Evolutionary conservation across 805 yeast species (phyloP), one percentile per base, ranked within the genome.

Genomic region (Candida patagonica): DNA sequence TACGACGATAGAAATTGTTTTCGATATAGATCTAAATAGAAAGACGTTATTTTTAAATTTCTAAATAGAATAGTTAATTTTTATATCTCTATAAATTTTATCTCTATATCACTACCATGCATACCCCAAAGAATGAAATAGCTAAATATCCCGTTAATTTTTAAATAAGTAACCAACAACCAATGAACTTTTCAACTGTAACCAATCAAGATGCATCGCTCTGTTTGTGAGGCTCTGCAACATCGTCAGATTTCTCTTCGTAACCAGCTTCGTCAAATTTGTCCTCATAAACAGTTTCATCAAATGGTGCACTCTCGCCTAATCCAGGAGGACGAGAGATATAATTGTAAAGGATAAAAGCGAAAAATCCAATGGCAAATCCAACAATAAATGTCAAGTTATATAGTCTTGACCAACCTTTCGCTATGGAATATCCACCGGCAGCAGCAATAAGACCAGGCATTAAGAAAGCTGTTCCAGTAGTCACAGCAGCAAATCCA

Each of bases 401-500:
- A n/a, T 30, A 30, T n/a, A 30, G 33, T 8, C 33, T 9, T 30
- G 13, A 9, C 9, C 9, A 30, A 9, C 33, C 33, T n/a, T 8
- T 8, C 8, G 33, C n/a, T n/a, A 30, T 30, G 13, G 9, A 8
- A 15, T 9, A 9, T 15, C n/a, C 9, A n/a, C 13, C 13, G 13
- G 13, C 33, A 30, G n/a, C 13, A 30, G n/a, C 33, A 30, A 51
- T 34, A 40, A 42, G 38, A 6, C 56, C 56, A 8, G 56, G 54
- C 5, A 53, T 40, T 24, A 45, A 35, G 17, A 53, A 51, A 16
- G 50, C 52, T 46, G 55, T 43, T 33, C 59, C 61, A 9, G 36
- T 45, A 4, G 60, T 30, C 65, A 68, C 70, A 7, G 66, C 57
- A 3, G 57, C 35, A 9, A 65, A 39, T 12, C 66, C 63, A 47